Evolutionary conservation across 2,329 filamentous ascomycete species (phyloP).

Genomic region (Talaromyces albobiverticillius): DNA sequence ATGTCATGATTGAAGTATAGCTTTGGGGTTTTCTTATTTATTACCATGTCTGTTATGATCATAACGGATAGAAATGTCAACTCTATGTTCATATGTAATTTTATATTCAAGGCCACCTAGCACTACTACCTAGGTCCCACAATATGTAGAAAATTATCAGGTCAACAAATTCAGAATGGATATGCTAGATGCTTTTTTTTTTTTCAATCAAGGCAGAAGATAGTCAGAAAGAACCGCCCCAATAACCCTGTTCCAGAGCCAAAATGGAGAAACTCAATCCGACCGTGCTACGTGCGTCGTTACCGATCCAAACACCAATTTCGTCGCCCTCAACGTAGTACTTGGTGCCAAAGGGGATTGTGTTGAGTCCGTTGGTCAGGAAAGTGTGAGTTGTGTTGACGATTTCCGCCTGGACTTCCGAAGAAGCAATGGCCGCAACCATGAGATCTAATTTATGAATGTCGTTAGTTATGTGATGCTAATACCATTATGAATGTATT

Average conservation of each 20-base stretch:
- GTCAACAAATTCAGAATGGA: no score
- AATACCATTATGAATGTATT: background rate
- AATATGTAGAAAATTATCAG: no score
- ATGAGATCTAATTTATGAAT: constrained; percentile 42
- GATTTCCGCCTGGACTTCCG: constrained; percentile 30
- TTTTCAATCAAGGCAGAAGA: no score
- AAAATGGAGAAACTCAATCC: constrained; percentile 44
- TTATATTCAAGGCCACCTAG: no score
- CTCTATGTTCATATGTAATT: no score
- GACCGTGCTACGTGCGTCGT: constrained; percentile 41
- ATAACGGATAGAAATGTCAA: background rate
- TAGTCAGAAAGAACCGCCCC: no score
- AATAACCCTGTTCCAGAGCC: constrained; percentile 25
- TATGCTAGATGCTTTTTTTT: no score
- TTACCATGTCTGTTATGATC: background rate
- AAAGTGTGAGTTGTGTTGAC: constrained; percentile 42
- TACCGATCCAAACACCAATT: constrained; percentile 32
- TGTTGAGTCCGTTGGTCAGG: constrained; percentile 42
- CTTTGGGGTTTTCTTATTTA: no score
- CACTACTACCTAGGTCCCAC: no score
- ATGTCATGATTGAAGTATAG: background rate
- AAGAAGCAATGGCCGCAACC: constrained; percentile 36
- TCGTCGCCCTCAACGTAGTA: constrained; percentile 35
- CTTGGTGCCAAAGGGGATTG: constrained; percentile 44
- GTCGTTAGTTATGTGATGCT: background rate